Conservation (phyloP, 2,329 filamentous ascomycete species). For the Trichoderma asperellum region DNA sequence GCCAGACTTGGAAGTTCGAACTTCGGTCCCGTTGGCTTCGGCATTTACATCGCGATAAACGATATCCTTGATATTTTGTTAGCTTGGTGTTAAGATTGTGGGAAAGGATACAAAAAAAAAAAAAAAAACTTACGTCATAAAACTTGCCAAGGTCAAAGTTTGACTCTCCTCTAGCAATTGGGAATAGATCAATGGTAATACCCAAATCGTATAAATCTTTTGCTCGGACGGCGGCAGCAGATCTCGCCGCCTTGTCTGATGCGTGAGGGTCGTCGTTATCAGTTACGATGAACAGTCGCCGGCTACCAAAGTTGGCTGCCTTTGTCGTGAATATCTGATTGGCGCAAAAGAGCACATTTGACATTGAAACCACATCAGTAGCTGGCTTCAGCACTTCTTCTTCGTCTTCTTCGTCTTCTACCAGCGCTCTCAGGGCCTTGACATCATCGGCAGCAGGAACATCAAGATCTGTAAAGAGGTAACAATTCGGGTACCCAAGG, state of each 20-base stretch:
- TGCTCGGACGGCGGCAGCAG: constrained; percentile 80
- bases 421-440: constrained; percentile 73
- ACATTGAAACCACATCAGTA: constrained; percentile 73
- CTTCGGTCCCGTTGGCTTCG: constrained; percentile 59
- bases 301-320: constrained; percentile 89
- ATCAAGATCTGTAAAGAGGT: constrained; percentile 85
- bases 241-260: constrained; percentile 71
- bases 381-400: constrained; percentile 71
- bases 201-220: constrained; percentile 95
- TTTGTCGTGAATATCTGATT: constrained; percentile 97
- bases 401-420: constrained; percentile 76
- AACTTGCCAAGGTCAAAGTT: constrained; percentile 84
- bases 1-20: constrained; percentile 67
- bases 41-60: constrained; percentile 79
- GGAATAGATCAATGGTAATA: constrained; percentile 89
- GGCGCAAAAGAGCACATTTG: constrained; percentile 89
- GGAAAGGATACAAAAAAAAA: background rate
- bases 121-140: constrained; percentile 70
- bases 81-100: background rate
- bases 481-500: constrained; percentile 84
- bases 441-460: constrained; percentile 87
- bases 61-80: constrained; percentile 66
- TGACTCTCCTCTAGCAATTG: constrained; percentile 71
- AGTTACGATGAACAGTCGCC: constrained; percentile 92
- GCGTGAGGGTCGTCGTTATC: constrained; percentile 87